phyloP scores from a whole-genome alignment of 257 asterid species.

The Solanum ossicruentum region DNA sequence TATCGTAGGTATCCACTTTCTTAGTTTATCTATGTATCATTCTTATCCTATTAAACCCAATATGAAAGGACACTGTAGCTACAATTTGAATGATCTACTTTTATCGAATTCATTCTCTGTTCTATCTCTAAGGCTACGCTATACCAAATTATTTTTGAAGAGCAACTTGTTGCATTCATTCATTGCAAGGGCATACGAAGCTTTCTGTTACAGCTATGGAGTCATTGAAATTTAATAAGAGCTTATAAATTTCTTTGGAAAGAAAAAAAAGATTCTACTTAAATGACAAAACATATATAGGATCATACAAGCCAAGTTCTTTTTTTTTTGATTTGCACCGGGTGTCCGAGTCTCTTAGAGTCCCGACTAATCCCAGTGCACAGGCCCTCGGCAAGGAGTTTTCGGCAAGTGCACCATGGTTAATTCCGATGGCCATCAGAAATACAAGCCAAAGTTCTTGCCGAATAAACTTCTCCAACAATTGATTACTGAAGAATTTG shows the following conservation, averaged over 20 bases:
- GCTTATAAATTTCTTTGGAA: background rate
- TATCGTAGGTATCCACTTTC: background rate
- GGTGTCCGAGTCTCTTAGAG: no score
- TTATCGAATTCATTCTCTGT: background rate
- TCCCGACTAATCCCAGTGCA: no score
- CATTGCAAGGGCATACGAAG: background rate
- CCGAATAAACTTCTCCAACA: background rate
- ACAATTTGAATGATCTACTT: background rate
- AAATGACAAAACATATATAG: background rate
- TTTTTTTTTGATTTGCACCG: background rate
- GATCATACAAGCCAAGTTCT: background rate
- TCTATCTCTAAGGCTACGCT: background rate
- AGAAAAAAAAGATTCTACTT: background rate
- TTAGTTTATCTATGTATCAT: background rate
- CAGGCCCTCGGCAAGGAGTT: no score
- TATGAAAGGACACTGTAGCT: background rate
- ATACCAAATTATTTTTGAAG: background rate
- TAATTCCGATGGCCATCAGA: no score
- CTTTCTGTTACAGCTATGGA: background rate
- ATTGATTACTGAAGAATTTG: background rate
- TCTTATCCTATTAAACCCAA: background rate
- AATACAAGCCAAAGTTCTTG: background rate
- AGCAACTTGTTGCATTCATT: background rate
- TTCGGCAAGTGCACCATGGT: no score
- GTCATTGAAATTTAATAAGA: background rate